These are phyloP conservation scores for Podaxis carcinomalis DNA, from an alignment of 768 basidiomycete species.

Conservation along the genomic window DNA sequence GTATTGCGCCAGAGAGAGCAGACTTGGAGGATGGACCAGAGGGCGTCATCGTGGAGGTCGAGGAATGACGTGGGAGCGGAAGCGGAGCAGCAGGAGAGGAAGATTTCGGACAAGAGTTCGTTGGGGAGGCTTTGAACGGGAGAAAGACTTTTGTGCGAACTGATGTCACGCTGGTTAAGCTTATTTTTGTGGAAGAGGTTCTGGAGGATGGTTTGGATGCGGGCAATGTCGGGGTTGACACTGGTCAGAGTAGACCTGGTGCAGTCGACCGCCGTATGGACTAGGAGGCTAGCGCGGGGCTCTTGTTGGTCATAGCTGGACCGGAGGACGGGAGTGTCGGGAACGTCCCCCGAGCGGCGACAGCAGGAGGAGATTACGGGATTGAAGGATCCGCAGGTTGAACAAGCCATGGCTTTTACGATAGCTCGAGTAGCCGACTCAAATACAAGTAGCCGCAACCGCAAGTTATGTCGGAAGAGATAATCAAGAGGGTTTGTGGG, in stretches of 20 bases:
- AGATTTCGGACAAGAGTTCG: slow-evolving; percentile 6
- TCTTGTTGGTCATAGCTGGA: not conserved
- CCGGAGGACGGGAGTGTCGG: not conserved
- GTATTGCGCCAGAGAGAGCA: slow-evolving; percentile 14
- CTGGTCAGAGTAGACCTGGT: too few species aligned
- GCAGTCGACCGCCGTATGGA: too few species aligned
- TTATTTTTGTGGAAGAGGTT: not conserved
- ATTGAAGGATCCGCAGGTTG: not conserved
- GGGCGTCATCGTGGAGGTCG: slow-evolving; percentile 4
- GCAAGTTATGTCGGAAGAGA: not conserved
- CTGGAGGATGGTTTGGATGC: not conserved
- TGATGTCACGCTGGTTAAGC: too few species aligned
- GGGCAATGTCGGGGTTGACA: too few species aligned
- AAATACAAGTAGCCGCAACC: not conserved
- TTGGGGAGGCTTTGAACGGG: slow-evolving; percentile 1
- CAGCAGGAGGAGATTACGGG: not conserved
- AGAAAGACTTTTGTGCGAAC: not conserved
- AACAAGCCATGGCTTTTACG: not conserved
- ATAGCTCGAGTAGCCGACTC: not conserved
- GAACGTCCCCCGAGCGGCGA: not conserved
- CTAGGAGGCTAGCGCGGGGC: not conserved
- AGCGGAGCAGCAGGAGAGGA: not conserved
- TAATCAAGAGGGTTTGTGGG: not conserved
- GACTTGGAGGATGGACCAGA: slow-evolving; percentile 9
- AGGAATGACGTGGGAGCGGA: not conserved